Evolutionary conservation across 306 rosid species (phyloP).

Genomic region (Inga oerstediana): DNA sequence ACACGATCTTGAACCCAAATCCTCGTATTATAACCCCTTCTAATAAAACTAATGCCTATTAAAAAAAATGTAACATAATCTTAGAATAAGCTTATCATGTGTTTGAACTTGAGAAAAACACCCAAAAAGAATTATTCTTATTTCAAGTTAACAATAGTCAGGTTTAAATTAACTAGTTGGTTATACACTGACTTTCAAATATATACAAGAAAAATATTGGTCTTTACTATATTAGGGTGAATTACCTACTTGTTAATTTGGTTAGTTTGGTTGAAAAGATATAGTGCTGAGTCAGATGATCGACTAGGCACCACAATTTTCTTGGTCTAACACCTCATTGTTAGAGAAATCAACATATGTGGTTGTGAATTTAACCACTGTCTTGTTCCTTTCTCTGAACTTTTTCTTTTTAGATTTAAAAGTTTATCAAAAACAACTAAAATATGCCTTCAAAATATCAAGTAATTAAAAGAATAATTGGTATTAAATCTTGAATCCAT

Average conservation of each 20-base stretch:
- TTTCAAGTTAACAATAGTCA: not conserved
- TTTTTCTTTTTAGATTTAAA: not conserved
- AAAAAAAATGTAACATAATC: no score
- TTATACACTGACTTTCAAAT: not conserved
- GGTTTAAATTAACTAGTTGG: not conserved
- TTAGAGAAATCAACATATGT: not conserved
- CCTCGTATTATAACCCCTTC: no score
- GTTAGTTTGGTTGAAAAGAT: no score
- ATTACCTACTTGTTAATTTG: no score
- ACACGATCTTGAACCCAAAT: no score
- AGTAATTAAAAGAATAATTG: not conserved
- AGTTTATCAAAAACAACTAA: not conserved
- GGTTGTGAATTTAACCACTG: not conserved
- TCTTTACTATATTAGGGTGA: not conserved
- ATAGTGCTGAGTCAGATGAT: not conserved
- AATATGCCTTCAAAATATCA: not conserved
- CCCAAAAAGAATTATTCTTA: not conserved
- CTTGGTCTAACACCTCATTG: not conserved
- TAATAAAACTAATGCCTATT: no score
- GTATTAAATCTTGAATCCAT: not conserved
- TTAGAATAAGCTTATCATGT: not conserved
- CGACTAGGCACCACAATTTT: not conserved
- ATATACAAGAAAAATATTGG: not conserved
- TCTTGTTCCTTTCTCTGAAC: not conserved
- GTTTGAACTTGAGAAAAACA: not conserved